Percentiles rank a stretch among this genome's conserved stretches.
These are phyloP conservation scores for Jamesozyma gamospora DNA, from an alignment of 805 yeast genomes.

Conservation along the genomic window DNA sequence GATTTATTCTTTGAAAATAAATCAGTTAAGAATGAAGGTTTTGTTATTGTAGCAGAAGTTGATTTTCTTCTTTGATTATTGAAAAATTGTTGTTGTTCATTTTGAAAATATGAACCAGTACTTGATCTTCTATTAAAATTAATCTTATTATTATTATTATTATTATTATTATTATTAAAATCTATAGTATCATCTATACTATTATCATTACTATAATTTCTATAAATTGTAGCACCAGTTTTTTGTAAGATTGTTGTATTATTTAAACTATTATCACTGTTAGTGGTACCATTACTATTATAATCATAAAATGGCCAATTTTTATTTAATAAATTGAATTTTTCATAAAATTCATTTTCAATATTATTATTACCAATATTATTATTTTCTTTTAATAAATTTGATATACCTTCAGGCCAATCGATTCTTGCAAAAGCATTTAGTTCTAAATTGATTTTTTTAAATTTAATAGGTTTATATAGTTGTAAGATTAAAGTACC, in stretches of 20 bases:
- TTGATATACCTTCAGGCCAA: constrained; percentile 97
- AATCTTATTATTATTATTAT: too few species aligned
- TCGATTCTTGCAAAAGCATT: constrained; percentile 67
- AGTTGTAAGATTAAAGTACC: constrained; percentile 66
- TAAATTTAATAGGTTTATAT: constrained; percentile 59
- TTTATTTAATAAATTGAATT: constrained; percentile 55
- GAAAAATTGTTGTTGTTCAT: too few species aligned
- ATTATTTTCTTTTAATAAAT: constrained; percentile 33
- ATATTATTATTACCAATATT: constrained; percentile 9
- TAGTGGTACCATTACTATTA: too few species aligned
- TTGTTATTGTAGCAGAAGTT: background rate
- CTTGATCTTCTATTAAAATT: too few species aligned
- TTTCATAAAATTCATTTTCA: constrained; percentile 51
- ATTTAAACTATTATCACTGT: too few species aligned
- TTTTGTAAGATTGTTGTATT: background rate
- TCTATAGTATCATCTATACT: too few species aligned
- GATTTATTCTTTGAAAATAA: background rate
- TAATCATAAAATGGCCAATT: constrained; percentile 74
- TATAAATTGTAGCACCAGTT: background rate
- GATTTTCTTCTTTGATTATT: background rate
- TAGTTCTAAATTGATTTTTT: constrained; percentile 47
- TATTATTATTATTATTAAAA: too few species aligned
- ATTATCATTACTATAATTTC: too few species aligned
- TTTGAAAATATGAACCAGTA: too few species aligned
- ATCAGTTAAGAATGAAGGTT: background rate